These are phyloP conservation scores for Gnomoniopsis sp. DNA, from an alignment of 2,329 filamentous ascomycete species.

Conservation along the genomic window DNA sequence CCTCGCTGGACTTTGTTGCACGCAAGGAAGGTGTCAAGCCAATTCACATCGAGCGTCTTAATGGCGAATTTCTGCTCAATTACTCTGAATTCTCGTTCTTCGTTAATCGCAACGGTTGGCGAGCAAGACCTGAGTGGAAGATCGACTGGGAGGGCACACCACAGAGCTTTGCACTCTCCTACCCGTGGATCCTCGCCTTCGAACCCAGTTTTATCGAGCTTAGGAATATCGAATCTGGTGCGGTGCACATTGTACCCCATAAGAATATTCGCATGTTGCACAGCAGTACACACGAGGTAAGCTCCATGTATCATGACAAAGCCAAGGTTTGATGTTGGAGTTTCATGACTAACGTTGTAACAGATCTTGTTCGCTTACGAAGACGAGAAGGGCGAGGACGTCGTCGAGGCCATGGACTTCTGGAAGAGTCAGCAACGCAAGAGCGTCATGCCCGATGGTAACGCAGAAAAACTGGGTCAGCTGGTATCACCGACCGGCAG, in stretches of 20 bases:
- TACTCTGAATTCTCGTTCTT: slow-evolving; percentile 99
- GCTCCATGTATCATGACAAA: slow-evolving; percentile 22
- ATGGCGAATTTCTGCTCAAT: slow-evolving; percentile 94
- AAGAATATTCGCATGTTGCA: slow-evolving; percentile 98
- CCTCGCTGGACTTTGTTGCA: slow-evolving; percentile 93
- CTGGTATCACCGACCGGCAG: slow-evolving; percentile 13
- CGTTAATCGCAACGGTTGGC: slow-evolving; percentile 97
- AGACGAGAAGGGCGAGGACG: slow-evolving; percentile 88
- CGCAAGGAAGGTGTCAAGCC: slow-evolving; percentile 90
- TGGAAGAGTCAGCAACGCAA: slow-evolving; percentile 67
- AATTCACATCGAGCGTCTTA: slow-evolving; percentile 95
- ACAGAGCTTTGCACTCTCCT: slow-evolving; percentile 87
- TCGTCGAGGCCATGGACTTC: slow-evolving; percentile 94
- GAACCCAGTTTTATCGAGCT: slow-evolving; percentile 98
- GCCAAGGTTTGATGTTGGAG: background rate
- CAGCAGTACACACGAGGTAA: slow-evolving; percentile 92
- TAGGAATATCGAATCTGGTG: slow-evolving; percentile 88
- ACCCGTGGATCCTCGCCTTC: slow-evolving; percentile 95
- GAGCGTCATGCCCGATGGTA: slow-evolving; percentile 34
- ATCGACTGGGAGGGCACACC: slow-evolving; percentile 97
- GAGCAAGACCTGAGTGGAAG: slow-evolving; percentile 91
- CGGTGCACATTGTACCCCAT: slow-evolving; percentile 92
- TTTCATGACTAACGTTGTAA: slow-evolving; percentile 23
- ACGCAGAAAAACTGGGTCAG: background rate
- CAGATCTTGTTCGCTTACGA: slow-evolving; percentile 98